Conservation (phyloP, 2,329 filamentous ascomycete genomes). For the Drechslera avenae region DNA sequence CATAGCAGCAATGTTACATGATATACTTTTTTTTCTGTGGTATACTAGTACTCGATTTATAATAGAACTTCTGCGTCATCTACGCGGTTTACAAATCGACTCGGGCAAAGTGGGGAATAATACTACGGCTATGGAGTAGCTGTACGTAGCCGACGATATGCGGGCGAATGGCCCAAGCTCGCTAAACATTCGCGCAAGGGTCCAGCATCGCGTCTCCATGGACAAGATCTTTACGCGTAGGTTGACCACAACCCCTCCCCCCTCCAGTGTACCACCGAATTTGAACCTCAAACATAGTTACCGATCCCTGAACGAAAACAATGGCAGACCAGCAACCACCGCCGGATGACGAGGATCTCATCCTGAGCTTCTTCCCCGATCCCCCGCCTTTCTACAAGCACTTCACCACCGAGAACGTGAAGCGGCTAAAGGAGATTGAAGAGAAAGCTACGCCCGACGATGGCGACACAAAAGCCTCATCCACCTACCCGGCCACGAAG, state of each 20-base stretch:
- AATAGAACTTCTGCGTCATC: constrained; percentile 7
- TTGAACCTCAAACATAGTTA: background rate
- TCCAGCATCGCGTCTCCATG: constrained; percentile 8
- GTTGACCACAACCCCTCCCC: background rate
- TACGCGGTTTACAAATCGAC: background rate
- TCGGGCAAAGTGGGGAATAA: constrained; percentile 1
- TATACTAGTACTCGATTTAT: constrained; percentile 6
- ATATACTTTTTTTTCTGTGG: constrained; percentile 2
- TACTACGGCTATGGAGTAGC: background rate
- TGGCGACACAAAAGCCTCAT: constrained; percentile 14
- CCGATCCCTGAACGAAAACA: background rate
- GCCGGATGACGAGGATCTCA: constrained; percentile 27
- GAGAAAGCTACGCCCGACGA: constrained; percentile 33
- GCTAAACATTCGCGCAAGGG: constrained; percentile 8
- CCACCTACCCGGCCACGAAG: background rate
- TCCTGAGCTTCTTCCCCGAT: constrained; percentile 68
- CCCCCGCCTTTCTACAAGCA: constrained; percentile 89
- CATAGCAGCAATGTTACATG: background rate
- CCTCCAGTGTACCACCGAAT: background rate
- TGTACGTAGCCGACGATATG: background rate
- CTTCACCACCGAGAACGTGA: constrained; percentile 78
- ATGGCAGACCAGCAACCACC: constrained; percentile 27
- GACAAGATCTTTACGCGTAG: background rate
- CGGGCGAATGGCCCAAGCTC: constrained; percentile 6
- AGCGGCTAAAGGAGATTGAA: constrained; percentile 61